Evolutionary conservation across 1,284 basidiomycete species (phyloP).

Genomic region (Athelia sp.): DNA sequence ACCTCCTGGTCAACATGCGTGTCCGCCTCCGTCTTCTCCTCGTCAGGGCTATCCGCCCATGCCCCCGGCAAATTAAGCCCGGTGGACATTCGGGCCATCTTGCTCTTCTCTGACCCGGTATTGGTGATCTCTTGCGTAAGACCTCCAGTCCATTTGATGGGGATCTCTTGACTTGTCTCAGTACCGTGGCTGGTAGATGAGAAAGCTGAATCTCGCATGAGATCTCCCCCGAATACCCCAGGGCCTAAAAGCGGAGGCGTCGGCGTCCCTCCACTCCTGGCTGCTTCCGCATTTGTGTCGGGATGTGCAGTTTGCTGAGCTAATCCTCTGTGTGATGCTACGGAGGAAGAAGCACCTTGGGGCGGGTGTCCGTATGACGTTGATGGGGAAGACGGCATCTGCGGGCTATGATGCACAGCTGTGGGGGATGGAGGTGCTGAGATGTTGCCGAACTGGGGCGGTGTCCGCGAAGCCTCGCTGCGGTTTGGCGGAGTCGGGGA

Average conservation of each 20-base stretch:
- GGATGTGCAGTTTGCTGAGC: too few relatives aligned
- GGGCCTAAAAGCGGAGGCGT: conserved; percentile 34
- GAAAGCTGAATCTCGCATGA: conserved; percentile 46
- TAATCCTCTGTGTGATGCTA: too few relatives aligned
- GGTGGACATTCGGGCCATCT: conserved; percentile 21
- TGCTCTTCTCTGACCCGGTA: conserved; percentile 20
- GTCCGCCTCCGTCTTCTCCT: conserved; percentile 31
- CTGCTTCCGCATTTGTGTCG: too few relatives aligned
- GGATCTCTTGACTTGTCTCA: conserved; percentile 34
- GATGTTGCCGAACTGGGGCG: background rate
- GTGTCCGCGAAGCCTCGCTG: conserved; percentile 16
- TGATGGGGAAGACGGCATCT: background rate
- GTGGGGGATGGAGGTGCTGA: background rate
- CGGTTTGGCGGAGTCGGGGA: conserved; percentile 24
- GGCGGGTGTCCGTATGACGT: background rate
- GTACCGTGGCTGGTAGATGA: conserved; percentile 36
- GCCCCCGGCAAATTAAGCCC: conserved; percentile 35
- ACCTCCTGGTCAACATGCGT: background rate
- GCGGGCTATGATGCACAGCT: background rate
- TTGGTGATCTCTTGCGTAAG: conserved; percentile 24
- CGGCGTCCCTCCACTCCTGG: background rate
- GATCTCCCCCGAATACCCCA: conserved; percentile 33
- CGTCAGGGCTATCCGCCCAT: conserved; percentile 38
- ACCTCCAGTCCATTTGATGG: conserved; percentile 49
- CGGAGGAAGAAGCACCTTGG: background rate